Evolutionary conservation across 2,329 filamentous ascomycete genomes (phyloP).

Genomic region (Penicillium psychrosexuale): DNA sequence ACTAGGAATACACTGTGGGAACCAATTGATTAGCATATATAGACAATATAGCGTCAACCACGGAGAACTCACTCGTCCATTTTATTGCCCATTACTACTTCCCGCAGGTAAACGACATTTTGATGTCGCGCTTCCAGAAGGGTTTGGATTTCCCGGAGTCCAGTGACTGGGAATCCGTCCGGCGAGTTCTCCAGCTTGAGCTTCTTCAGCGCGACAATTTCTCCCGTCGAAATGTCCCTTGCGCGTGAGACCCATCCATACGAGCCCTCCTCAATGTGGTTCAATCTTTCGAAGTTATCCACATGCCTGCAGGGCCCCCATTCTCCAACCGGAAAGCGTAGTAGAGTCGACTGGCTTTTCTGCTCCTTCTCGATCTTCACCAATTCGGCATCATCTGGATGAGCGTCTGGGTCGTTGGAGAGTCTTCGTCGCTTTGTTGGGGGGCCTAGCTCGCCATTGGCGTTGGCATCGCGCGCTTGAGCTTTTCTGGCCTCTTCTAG

Average conservation of each 20-base stretch:
- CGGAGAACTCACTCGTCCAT: slow-evolving; percentile 53
- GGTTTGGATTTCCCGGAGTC: slow-evolving; percentile 89
- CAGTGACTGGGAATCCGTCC: slow-evolving; percentile 89
- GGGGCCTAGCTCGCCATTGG: slow-evolving; percentile 35
- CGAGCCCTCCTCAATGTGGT: slow-evolving; percentile 95
- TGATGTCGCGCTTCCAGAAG: slow-evolving; percentile 74
- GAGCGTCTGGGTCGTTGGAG: slow-evolving; percentile 47
- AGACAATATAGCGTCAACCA: neutral
- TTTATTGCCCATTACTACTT: slow-evolving; percentile 75
- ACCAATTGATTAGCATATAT: neutral
- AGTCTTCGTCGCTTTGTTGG: slow-evolving; percentile 62
- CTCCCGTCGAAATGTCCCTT: slow-evolving; percentile 67
- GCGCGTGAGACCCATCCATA: slow-evolving; percentile 94
- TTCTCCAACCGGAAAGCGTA: slow-evolving; percentile 66
- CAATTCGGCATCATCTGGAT: slow-evolving; percentile 26
- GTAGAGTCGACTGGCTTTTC: slow-evolving; percentile 52
- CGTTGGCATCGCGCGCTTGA: slow-evolving; percentile 28
- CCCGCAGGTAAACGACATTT: slow-evolving; percentile 77
- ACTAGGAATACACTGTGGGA: slow-evolving; percentile 76
- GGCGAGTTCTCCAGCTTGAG: slow-evolving; percentile 78
- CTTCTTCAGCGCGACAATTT: slow-evolving; percentile 87
- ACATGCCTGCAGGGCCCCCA: slow-evolving; percentile 75
- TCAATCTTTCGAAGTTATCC: slow-evolving; percentile 85
- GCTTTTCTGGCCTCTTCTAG: slow-evolving; percentile 53
- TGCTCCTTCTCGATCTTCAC: slow-evolving; percentile 20